Percentiles rank a stretch among this genome's conserved stretches.
phyloP scores from a whole-genome alignment of 352 stramenopile genomes.

The Pythium oligandrum region DNA sequence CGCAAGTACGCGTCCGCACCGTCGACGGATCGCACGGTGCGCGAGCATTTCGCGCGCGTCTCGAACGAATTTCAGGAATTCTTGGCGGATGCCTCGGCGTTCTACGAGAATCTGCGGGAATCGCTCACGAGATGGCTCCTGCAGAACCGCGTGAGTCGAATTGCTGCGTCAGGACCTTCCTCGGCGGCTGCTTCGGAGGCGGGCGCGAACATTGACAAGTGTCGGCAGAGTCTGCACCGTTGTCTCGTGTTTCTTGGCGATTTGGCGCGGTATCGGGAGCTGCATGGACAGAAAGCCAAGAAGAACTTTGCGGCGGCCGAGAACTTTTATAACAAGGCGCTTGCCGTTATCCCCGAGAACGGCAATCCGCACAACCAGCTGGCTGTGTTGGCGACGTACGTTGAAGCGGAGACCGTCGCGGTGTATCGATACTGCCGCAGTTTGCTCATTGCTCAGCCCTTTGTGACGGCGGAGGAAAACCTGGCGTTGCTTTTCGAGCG shows the following conservation, averaged over 20 bases:
- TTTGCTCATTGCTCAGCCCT: conserved; percentile 78
- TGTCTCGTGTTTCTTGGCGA: conserved; percentile 85
- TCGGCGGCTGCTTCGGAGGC: conserved; percentile 13
- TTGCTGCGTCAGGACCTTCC: conserved; percentile 22
- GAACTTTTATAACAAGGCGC: conserved; percentile 63
- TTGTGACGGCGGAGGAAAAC: conserved; percentile 86
- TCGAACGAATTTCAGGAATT: conserved; percentile 76
- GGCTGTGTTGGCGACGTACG: conserved; percentile 79
- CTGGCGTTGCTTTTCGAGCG: conserved; percentile 86
- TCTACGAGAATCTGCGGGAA: conserved; percentile 70
- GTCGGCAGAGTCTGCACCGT: conserved; percentile 64
- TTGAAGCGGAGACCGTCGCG: conserved; percentile 86
- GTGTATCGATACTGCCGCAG: conserved; percentile 90
- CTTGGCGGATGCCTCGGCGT: conserved; percentile 46
- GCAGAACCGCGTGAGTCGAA: conserved; percentile 32
- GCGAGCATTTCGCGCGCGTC: conserved; percentile 74
- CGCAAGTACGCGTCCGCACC: conserved; percentile 81
- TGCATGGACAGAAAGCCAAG: conserved; percentile 80
- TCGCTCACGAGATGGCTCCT: conserved; percentile 46
- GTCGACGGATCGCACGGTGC: conserved; percentile 53
- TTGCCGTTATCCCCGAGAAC: conserved; percentile 67
- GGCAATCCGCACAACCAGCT: conserved; percentile 86
- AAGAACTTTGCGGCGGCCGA: conserved; percentile 79
- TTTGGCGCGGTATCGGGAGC: conserved; percentile 73
- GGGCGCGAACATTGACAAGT: conserved; percentile 22